Base-by-base conservation (phyloP, 2,329 filamentous ascomycete species). In the Penicillium sp. region DNA sequence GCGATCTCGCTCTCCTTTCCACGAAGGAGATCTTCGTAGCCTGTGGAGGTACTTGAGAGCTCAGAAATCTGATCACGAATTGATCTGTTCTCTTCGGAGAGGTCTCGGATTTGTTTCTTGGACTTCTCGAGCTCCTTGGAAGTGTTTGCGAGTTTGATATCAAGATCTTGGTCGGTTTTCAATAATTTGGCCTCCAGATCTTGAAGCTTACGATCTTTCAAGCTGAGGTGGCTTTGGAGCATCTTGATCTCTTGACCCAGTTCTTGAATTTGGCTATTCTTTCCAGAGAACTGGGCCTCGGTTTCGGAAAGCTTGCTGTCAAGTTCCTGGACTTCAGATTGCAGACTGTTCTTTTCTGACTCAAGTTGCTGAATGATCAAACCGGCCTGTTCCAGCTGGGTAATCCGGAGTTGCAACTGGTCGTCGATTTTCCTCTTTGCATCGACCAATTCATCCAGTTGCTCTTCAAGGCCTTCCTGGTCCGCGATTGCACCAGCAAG, bases 1-100 rank as follows among this genome's bases (percentile, higher is more conserved):
- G 88, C 83, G 20, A 99, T 79, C 69, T 99, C 95, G 72, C 92
- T 96, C 70, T 99, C 94, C 72, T 97, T 99, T 57, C 89, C 88
- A 24, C 92, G 85, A 24, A 99, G 89, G 42, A 97, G 83, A 66
- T 97, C 93, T 74, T 99, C 94, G 63, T 96, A 97, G 69, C 92
- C 91, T 0, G 92, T 95, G 0, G 93, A 96, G 0, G 93, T 97
- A 47, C 90, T 87, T 0, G 94, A 94, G 18, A 99, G 79, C 63
- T 96, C 87, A 0, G 89, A 84, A 51, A 99, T 86, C 67, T 97
- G 92, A 65, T 92, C 85, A 52, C 95, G 88, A 45, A 96, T 85
- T 43, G 89, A 86, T 13, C 86, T 84, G 64, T 96, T 95, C 69
- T 99, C 93, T 5, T 88, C 85, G 2, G 86, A 73, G 1, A 97